Conservation (phyloP, 2,329 filamentous ascomycete species). For the Westerdykella sp. region DNA sequence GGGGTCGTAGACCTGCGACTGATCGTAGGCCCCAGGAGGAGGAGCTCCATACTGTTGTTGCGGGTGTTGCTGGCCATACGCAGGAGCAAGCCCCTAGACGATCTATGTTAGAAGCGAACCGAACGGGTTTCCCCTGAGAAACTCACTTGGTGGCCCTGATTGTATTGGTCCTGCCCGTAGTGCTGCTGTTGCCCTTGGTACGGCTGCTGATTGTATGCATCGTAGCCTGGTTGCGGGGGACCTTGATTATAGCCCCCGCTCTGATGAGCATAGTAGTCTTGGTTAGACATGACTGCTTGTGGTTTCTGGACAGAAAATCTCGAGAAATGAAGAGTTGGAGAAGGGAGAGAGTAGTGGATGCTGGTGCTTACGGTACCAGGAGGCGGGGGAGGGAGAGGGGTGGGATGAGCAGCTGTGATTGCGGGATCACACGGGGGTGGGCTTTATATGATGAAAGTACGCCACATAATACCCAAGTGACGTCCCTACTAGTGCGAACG, state of each 20-base stretch:
- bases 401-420: constrained; percentile 3
- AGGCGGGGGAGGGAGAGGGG: constrained; percentile 10
- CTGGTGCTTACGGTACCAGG: constrained; percentile 2
- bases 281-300: constrained; percentile 18
- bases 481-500: not conserved
- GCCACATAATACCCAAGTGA: constrained; percentile 10
- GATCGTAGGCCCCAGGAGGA: constrained; percentile 24
- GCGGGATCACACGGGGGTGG: constrained; percentile 12
- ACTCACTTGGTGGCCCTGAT: constrained; percentile 22
- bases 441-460: constrained; percentile 12
- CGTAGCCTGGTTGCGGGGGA: constrained; percentile 2
- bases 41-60: constrained; percentile 28
- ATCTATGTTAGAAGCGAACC: not conserved
- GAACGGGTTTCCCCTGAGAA: constrained; percentile 21
- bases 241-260: constrained; percentile 21
- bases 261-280: constrained; percentile 34
- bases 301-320: not conserved
- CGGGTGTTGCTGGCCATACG: constrained; percentile 11
- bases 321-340: constrained; percentile 1
- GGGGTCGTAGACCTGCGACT: constrained; percentile 23
- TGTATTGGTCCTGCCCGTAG: constrained; percentile 19
- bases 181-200: constrained; percentile 8
- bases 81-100: constrained; percentile 4
- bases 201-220: constrained; percentile 6
- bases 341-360: constrained; percentile 1